Percentiles rank a stretch among this genome's conserved stretches.
phyloP scores from a whole-genome alignment of 345 rosid species.

The Syzygium aromaticum region DNA sequence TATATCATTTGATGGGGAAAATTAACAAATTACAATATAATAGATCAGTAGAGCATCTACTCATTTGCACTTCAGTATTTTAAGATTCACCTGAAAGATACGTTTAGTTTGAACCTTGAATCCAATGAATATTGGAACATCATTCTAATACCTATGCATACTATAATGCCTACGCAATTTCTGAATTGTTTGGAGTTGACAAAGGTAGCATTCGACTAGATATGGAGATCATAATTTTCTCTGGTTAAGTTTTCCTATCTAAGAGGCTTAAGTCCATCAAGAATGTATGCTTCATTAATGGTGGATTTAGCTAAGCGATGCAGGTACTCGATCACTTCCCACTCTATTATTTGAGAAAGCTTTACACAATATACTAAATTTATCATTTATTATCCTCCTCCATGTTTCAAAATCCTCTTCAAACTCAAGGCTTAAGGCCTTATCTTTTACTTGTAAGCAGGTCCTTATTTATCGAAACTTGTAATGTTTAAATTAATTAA shows the following conservation, averaged over 20 bases:
- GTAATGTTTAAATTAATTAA: background rate
- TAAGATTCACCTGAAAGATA: background rate
- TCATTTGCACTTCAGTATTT: background rate
- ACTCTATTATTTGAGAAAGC: background rate
- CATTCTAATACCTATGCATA: background rate
- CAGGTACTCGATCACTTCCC: background rate
- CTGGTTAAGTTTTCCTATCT: background rate
- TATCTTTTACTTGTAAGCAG: background rate
- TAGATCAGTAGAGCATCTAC: background rate
- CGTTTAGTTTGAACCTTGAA: background rate
- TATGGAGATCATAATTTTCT: background rate
- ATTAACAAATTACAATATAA: background rate
- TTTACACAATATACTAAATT: background rate
- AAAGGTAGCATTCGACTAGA: background rate
- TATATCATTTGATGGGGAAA: background rate
- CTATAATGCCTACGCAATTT: background rate
- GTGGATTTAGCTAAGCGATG: background rate
- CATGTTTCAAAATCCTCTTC: background rate
- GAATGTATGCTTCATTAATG: background rate
- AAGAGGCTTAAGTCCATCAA: background rate
- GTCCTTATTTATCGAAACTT: background rate
- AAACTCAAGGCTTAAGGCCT: background rate
- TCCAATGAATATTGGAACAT: background rate
- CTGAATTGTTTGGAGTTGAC: background rate
- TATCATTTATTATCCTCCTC: background rate